Evolutionary conservation across 352 stramenopile species (phyloP).

Genomic region (Halophytophthora polymorphica): DNA sequence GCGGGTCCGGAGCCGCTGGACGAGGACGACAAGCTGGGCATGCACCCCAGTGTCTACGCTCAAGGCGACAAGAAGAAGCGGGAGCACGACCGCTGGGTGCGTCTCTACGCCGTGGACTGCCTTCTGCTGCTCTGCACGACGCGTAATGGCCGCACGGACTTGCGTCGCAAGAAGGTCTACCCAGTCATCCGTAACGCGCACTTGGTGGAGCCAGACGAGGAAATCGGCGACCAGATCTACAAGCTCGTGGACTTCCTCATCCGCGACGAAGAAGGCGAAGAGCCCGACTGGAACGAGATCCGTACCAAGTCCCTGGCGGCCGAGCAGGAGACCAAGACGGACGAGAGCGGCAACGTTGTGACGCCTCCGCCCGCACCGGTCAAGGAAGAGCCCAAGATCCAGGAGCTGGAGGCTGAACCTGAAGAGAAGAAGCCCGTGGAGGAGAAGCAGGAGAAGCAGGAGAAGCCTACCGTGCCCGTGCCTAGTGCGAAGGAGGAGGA

Average conservation of each 20-base stretch:
- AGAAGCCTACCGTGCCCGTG: slow-evolving; percentile 21
- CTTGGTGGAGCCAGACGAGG: slow-evolving; percentile 73
- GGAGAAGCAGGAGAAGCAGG: no score
- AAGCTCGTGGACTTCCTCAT: slow-evolving; percentile 88
- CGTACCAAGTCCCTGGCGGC: slow-evolving; percentile 60
- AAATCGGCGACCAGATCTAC: slow-evolving; percentile 86
- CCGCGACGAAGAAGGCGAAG: slow-evolving; percentile 82
- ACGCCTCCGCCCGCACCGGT: slow-evolving; percentile 11
- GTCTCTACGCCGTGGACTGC: slow-evolving; percentile 66
- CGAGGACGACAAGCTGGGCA: slow-evolving; percentile 75
- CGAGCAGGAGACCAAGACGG: slow-evolving; percentile 40
- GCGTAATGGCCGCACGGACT: slow-evolving; percentile 67
- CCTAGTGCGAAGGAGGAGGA: slow-evolving; percentile 42
- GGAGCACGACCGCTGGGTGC: slow-evolving; percentile 71
- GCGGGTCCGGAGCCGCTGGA: slow-evolving; percentile 73
- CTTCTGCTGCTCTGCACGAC: slow-evolving; percentile 79
- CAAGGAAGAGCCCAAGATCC: slow-evolving; percentile 14
- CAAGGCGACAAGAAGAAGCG: slow-evolving; percentile 83
- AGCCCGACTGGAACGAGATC: slow-evolving; percentile 80
- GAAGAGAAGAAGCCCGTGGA: slow-evolving; percentile 3
- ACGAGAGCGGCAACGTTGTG: slow-evolving; percentile 21
- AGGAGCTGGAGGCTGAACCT: slow-evolving; percentile 11
- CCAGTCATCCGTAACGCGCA: slow-evolving; percentile 83
- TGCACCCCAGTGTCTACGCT: slow-evolving; percentile 74
- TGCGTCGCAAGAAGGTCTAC: slow-evolving; percentile 86